Evolutionary conservation across 176 grass and related monocot genomes (phyloP).

Genomic region (Aegilops speltoides): DNA sequence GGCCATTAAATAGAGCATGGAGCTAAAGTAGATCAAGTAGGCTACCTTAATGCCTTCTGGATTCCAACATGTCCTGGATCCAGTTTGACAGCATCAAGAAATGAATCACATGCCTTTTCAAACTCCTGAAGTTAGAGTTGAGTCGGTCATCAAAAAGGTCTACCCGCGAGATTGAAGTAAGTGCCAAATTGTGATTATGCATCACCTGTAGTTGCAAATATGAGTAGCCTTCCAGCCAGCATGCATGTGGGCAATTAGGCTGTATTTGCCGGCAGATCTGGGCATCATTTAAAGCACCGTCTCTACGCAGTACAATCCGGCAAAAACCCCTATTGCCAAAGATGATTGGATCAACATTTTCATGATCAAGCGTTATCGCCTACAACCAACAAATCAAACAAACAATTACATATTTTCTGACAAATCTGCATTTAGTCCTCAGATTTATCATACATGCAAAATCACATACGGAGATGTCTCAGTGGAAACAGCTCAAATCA

Average conservation of each 20-base stretch:
- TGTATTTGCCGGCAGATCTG: not conserved
- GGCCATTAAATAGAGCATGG: not conserved
- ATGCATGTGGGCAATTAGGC: not conserved
- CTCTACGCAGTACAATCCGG: not conserved
- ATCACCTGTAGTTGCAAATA: not conserved
- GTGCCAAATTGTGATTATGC: not conserved
- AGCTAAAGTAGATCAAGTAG: not conserved
- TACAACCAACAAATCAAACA: not conserved
- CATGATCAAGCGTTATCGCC: not conserved
- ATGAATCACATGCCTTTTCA: constrained; percentile 34
- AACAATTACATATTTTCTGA: constrained; percentile 3
- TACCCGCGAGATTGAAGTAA: not conserved
- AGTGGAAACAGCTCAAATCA: not conserved
- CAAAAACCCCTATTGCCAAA: not conserved
- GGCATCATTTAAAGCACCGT: constrained; percentile 5
- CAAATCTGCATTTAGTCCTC: not conserved
- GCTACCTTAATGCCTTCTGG: constrained; percentile 25
- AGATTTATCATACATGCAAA: not conserved
- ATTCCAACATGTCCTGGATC: constrained; percentile 19
- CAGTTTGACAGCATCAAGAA: constrained; percentile 41
- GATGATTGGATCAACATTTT: not conserved
- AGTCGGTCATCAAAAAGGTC: not conserved
- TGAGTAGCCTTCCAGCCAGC: not conserved
- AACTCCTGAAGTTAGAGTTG: constrained; percentile 30
- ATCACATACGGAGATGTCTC: not conserved